Conservation (phyloP, 805 yeast species). For the Yamadazyma laniorum region DNA sequence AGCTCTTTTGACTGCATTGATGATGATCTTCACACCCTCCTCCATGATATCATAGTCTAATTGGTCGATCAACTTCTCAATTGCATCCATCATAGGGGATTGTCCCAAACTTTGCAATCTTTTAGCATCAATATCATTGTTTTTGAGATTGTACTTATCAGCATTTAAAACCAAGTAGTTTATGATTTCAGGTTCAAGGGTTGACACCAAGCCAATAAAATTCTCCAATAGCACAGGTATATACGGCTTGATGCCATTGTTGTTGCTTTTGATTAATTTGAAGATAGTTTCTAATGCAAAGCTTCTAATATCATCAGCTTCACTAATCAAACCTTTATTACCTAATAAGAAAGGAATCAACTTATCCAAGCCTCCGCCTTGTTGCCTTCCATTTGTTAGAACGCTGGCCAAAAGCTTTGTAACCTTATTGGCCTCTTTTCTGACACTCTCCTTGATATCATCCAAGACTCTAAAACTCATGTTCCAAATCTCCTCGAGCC, state of each 20-base stretch:
- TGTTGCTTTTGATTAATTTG: conserved; percentile 64
- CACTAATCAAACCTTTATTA: conserved; percentile 72
- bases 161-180: conserved; percentile 88
- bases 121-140: conserved; percentile 72
- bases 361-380: conserved; percentile 45
- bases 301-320: conserved; percentile 77
- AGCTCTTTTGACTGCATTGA: conserved; percentile 58
- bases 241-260: conserved; percentile 60
- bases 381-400: conserved; percentile 42
- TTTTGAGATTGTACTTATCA: conserved; percentile 73
- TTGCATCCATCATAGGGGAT: conserved; percentile 87
- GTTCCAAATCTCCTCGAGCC: conserved; percentile 72
- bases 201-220: conserved; percentile 70
- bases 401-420: conserved; percentile 65
- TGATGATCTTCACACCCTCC: conserved; percentile 49
- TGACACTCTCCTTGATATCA: conserved; percentile 90
- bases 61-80: conserved; percentile 65
- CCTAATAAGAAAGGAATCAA: conserved; percentile 82
- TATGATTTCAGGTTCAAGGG: conserved; percentile 86
- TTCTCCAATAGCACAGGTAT: conserved; percentile 68
- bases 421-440: conserved; percentile 72
- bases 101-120: conserved; percentile 69
- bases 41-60: conserved; percentile 50
- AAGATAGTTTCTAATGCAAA: conserved; percentile 77
- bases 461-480: conserved; percentile 89